Conservation (phyloP, 371 early-diverging fungal genomes). For the Circinella umbellata region DNA sequence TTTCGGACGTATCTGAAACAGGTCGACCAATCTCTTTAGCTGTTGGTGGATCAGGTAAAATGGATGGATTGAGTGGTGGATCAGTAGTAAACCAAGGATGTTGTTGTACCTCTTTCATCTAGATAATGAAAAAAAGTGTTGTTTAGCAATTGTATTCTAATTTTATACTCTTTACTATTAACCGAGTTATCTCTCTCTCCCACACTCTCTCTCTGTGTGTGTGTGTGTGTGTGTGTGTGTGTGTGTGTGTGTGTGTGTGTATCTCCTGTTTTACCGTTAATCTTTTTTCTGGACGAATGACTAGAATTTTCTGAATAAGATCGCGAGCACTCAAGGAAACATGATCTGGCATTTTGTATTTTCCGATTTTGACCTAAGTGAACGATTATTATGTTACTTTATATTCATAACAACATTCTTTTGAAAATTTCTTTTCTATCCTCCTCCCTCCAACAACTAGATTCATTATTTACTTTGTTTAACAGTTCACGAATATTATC, state of each 20-base stretch:
- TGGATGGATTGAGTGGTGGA: conserved; percentile 33
- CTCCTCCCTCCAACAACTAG: no score
- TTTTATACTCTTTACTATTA: not conserved
- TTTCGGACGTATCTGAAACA: conserved; percentile 32
- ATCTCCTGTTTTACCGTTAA: conserved; percentile 39
- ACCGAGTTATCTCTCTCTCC: no score
- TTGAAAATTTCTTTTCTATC: not conserved
- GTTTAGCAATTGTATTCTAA: not conserved
- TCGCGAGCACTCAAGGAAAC: conserved; percentile 68
- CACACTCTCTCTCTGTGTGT: no score
- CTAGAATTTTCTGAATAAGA: conserved; percentile 47
- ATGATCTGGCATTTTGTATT: conserved; percentile 68
- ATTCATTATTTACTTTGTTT: conserved; percentile 54
- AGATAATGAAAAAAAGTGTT: not conserved
- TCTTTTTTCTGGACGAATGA: conserved; percentile 44
- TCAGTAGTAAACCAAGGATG: conserved; percentile 52
- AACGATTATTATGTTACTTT: conserved; percentile 30
- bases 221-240: no score
- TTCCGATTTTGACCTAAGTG: conserved; percentile 53
- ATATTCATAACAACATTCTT: not conserved
- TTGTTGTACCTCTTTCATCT: conserved; percentile 48
- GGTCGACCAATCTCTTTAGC: conserved; percentile 44
- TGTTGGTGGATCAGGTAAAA: conserved; percentile 48
- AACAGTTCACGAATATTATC: conserved; percentile 83
- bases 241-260: no score